A percentile compares a stretch with the other conserved stretches of the same genome.
Evolutionary conservation across 2,329 filamentous ascomycete species (phyloP).

Genomic region (Aspergillus pseudoviridinutans): DNA sequence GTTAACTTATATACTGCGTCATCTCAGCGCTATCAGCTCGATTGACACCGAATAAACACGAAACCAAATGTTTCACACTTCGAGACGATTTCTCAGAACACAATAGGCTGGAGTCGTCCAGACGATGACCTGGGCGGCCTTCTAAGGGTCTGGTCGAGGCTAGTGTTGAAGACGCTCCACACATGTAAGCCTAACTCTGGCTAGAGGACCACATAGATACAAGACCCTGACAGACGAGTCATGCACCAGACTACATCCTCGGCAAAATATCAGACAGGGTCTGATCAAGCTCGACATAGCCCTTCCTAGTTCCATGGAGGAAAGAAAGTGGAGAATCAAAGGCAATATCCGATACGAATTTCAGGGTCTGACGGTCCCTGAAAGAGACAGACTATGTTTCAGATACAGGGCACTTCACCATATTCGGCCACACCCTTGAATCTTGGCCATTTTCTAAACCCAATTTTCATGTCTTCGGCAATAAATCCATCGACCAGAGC

Average conservation of each 20-base stretch:
- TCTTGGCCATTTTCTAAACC: not conserved
- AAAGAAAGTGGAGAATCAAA: too few relatives aligned
- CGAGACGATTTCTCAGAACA: too few relatives aligned
- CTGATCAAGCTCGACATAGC: not conserved
- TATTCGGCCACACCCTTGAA: not conserved
- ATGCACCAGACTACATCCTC: not conserved
- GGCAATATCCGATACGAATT: too few relatives aligned
- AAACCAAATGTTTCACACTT: not conserved
- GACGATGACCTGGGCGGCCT: too few relatives aligned
- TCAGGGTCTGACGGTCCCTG: not conserved
- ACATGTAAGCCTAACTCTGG: too few relatives aligned
- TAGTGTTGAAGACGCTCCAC: too few relatives aligned
- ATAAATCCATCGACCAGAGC: not conserved
- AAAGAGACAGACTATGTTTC: not conserved
- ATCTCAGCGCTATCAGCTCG: not conserved
- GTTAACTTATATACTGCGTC: not conserved
- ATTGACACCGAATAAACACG: not conserved
- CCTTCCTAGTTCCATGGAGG: too few relatives aligned
- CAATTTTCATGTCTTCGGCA: not conserved
- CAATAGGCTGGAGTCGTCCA: too few relatives aligned
- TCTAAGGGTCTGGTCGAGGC: too few relatives aligned
- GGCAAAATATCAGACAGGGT: not conserved
- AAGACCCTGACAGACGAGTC: not conserved
- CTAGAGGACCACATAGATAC: not conserved
- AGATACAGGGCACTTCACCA: not conserved